phyloP scores from a whole-genome alignment of 1,284 basidiomycete species.

The Cryptococcus sp. region DNA sequence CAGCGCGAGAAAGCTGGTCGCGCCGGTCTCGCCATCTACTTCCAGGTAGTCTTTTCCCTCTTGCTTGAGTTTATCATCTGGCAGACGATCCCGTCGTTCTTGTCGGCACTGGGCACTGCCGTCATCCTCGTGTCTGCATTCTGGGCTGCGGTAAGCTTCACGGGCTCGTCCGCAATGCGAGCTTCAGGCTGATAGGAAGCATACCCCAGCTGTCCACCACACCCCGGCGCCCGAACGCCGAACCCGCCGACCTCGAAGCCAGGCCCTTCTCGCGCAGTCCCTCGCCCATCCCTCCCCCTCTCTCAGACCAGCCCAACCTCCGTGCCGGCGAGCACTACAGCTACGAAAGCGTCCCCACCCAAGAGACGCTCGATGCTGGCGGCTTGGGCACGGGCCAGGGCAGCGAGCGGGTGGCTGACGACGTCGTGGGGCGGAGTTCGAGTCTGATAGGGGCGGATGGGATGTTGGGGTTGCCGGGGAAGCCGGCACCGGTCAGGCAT shows the following conservation, averaged over 20 bases:
- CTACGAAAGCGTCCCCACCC: constrained; percentile 10
- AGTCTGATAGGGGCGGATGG: not conserved
- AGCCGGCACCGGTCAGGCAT: not conserved
- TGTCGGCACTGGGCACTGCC: constrained; percentile 40
- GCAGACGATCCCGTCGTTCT: constrained; percentile 38
- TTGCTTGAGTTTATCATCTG: constrained; percentile 48
- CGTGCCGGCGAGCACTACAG: constrained; percentile 16
- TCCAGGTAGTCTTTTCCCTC: constrained; percentile 46
- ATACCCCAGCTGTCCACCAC: constrained; percentile 18
- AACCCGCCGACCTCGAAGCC: constrained; percentile 25
- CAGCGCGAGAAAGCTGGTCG: constrained; percentile 50
- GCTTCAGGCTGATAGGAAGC: not conserved
- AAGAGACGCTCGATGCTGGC: not conserved
- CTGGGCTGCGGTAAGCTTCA: constrained; percentile 46
- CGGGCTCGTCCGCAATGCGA: not conserved
- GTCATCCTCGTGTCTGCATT: constrained; percentile 45
- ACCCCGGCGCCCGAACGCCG: constrained; percentile 7
- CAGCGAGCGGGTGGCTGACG: no score
- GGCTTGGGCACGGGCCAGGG: no score
- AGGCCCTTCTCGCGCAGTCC: constrained; percentile 32
- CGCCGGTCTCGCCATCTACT: constrained; percentile 48
- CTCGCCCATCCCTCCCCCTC: constrained; percentile 24
- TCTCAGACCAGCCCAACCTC: constrained; percentile 6
- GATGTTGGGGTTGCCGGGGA: not conserved
- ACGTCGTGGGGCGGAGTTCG: no score